Evolutionary conservation across 768 basidiomycete species (phyloP).

Genomic region (Sarcomyxa edulis): DNA sequence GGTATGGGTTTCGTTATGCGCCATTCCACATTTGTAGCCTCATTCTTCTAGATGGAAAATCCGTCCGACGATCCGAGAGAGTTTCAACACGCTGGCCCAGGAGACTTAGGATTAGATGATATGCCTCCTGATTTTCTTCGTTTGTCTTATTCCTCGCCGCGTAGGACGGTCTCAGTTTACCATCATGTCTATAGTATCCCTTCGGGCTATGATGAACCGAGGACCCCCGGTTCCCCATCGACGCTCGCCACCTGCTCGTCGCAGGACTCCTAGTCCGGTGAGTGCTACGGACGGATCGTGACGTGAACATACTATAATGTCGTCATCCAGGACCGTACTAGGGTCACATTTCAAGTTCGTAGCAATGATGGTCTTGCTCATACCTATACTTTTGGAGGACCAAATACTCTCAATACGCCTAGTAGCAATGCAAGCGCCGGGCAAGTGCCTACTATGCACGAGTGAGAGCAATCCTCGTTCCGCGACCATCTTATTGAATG

Average conservation of each 20-base stretch:
- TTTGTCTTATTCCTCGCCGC: constrained; percentile 24
- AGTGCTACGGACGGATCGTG: too few relatives aligned
- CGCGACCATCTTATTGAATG: constrained; percentile 2
- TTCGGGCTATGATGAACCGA: constrained; percentile 17
- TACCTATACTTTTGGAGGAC: constrained; percentile 23
- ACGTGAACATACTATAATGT: too few relatives aligned
- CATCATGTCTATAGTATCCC: constrained; percentile 9
- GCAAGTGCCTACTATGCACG: constrained; percentile 43
- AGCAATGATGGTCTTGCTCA: constrained; percentile 13
- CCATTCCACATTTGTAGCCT: constrained; percentile 1
- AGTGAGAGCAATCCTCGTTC: constrained; percentile 31
- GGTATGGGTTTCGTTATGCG: constrained; percentile 31
- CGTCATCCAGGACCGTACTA: too few relatives aligned
- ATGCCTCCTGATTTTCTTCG: constrained; percentile 42
- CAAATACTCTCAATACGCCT: constrained; percentile 12
- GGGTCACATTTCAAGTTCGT: constrained; percentile 21
- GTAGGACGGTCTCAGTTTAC: too few relatives aligned
- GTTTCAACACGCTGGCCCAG: constrained; percentile 38
- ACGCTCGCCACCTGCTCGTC: too few relatives aligned
- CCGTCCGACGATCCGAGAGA: constrained; percentile 69
- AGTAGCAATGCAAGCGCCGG: constrained; percentile 11
- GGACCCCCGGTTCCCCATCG: constrained; percentile 8
- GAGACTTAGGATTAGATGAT: constrained; percentile 21
- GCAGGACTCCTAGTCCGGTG: too few relatives aligned
- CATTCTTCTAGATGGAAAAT: constrained; percentile 59